Conservation (phyloP, 306 rosid species). For the Rosa rugosa region DNA sequence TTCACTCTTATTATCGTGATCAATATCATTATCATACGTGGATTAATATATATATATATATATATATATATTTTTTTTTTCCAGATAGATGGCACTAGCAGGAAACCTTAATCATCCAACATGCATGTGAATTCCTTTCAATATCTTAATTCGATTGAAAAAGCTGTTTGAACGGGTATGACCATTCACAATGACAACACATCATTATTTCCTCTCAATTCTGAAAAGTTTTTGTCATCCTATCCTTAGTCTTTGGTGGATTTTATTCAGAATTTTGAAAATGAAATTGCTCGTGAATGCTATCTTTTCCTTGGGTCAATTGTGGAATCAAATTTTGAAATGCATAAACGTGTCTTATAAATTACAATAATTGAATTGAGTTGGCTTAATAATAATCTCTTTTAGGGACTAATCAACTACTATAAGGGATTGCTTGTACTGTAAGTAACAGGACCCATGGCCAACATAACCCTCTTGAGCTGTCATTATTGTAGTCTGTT, state of each 20-base stretch:
- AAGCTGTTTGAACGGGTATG: neutral
- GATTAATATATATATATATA: too few species aligned
- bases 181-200: neutral
- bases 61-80: neutral
- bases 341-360: neutral
- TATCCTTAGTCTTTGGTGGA: neutral
- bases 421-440: neutral
- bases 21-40: neutral
- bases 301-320: constrained; percentile 22
- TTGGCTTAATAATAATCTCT: neutral
- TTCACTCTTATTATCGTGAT: neutral
- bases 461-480: neutral
- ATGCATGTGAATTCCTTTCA: neutral
- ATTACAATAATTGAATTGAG: neutral
- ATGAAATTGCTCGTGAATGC: constrained; percentile 14
- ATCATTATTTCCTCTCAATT: constrained; percentile 13
- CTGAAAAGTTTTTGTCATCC: constrained; percentile 3
- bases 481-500: too few species aligned
- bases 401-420: neutral
- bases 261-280: constrained; percentile 11
- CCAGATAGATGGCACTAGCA: constrained; percentile 9
- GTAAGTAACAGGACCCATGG: neutral
- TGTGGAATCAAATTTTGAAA: constrained; percentile 19
- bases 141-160: neutral
- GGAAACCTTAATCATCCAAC: constrained; percentile 25